phyloP scores from a whole-genome alignment of 768 basidiomycete species.

The Termitomyces titanicus region DNA sequence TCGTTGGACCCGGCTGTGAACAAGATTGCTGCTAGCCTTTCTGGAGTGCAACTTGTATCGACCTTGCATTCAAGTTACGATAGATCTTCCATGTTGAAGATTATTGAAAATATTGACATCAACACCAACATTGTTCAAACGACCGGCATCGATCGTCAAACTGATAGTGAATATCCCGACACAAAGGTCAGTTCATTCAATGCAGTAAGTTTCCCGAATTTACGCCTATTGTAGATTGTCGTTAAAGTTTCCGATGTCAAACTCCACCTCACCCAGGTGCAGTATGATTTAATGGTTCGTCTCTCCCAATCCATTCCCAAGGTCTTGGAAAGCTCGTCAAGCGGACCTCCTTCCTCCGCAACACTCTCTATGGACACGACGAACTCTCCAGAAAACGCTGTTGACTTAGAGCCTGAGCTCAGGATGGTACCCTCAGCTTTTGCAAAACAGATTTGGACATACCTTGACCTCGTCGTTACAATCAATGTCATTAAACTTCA shows the following conservation, averaged over 20 bases:
- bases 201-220: background rate
- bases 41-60: conserved; percentile 82
- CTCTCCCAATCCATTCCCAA: conserved; percentile 68
- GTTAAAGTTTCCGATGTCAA: conserved; percentile 82
- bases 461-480: conserved; percentile 69
- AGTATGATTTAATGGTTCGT: conserved; percentile 70
- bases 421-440: background rate
- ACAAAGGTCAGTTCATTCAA: conserved; percentile 53
- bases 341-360: conserved; percentile 30
- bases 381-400: conserved; percentile 11
- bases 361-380: conserved; percentile 7
- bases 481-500: conserved; percentile 77
- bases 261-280: conserved; percentile 77
- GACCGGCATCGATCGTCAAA: conserved; percentile 47
- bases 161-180: conserved; percentile 58
- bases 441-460: conserved; percentile 48
- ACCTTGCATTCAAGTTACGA: conserved; percentile 51
- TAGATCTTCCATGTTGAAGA: conserved; percentile 60
- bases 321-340: conserved; percentile 49
- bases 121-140: conserved; percentile 64
- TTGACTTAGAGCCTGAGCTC: conserved; percentile 20
- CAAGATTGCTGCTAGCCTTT: conserved; percentile 70
- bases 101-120: conserved; percentile 89
- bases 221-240: conserved; percentile 43
- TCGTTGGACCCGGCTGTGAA: conserved; percentile 53